Evolutionary conservation across 1,284 basidiomycete genomes (phyloP).

Genomic region (Kwoniella shivajii): DNA sequence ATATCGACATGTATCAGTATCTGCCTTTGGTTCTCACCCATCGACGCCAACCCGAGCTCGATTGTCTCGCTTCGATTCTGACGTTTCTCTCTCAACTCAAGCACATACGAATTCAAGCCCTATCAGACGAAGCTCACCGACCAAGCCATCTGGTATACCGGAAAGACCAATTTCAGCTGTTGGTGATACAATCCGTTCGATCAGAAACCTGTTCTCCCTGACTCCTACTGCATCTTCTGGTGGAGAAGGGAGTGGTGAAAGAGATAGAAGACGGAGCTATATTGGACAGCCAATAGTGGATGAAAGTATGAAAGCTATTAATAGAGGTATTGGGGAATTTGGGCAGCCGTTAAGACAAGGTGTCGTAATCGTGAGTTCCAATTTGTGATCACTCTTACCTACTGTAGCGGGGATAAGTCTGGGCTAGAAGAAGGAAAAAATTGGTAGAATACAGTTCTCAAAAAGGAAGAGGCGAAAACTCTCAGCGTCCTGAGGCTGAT

Average conservation of each 20-base stretch:
- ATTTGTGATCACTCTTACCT: too few species aligned
- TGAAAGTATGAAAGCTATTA: not conserved
- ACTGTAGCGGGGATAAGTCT: too few species aligned
- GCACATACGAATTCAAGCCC: not conserved
- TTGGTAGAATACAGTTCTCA: not conserved
- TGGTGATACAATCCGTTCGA: not conserved
- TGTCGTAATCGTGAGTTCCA: constrained; percentile 5
- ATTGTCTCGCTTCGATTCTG: not conserved
- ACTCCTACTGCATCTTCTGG: not conserved
- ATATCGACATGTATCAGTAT: constrained; percentile 21
- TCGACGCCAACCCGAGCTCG: constrained; percentile 11
- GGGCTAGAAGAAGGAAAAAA: too few species aligned
- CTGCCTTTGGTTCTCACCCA: constrained; percentile 18
- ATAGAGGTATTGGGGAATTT: constrained; percentile 12
- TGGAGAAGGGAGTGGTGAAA: not conserved
- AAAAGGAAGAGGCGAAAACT: not conserved
- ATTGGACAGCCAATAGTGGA: constrained; percentile 13
- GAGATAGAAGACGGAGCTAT: constrained; percentile 10
- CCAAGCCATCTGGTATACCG: not conserved
- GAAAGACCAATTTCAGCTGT: not conserved
- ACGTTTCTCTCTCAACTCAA: not conserved
- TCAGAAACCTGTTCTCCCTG: not conserved
- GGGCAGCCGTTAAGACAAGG: constrained; percentile 7
- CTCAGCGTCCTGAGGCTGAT: not conserved
- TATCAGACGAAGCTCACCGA: not conserved